phyloP scores from a whole-genome alignment of 805 yeast species.

The Yarrowia hollandica region DNA sequence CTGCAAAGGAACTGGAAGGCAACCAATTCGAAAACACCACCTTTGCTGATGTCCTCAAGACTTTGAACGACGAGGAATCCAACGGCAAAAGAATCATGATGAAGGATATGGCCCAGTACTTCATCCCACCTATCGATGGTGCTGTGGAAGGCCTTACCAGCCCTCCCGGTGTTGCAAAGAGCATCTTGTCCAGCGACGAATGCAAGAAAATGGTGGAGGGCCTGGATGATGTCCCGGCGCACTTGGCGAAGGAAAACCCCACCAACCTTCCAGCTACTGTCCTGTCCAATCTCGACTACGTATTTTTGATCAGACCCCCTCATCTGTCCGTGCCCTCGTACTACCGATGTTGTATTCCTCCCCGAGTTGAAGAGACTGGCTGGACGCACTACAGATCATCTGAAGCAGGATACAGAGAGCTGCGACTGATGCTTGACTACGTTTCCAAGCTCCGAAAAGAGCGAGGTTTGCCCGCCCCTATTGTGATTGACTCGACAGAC shows the following conservation, averaged over 20 bases:
- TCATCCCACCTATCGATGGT: constrained; percentile 34
- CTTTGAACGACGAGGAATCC: constrained; percentile 24
- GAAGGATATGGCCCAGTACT: constrained; percentile 39
- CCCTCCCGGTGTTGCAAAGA: constrained; percentile 14
- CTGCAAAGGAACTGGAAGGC: constrained; percentile 29
- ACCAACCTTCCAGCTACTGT: constrained; percentile 34
- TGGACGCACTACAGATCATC: constrained; percentile 34
- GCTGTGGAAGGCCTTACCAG: background rate
- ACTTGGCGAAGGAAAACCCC: constrained; percentile 29
- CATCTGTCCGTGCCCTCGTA: constrained; percentile 37
- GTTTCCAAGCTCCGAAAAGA: constrained; percentile 26
- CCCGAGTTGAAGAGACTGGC: constrained; percentile 35
- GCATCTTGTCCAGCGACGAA: background rate
- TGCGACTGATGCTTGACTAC: constrained; percentile 35
- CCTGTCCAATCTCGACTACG: constrained; percentile 32
- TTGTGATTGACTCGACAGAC: constrained; percentile 36
- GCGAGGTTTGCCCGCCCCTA: constrained; percentile 24
- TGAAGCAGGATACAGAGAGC: constrained; percentile 36
- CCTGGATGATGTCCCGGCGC: background rate
- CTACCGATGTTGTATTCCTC: constrained; percentile 36
- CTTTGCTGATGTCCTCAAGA: constrained; percentile 32
- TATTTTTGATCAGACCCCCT: constrained; percentile 36
- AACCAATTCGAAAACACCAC: constrained; percentile 31
- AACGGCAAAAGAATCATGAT: constrained; percentile 32
- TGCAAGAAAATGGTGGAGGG: constrained; percentile 10